These are phyloP conservation scores for Sporothrix brasiliensis DNA, from an alignment of 2,329 filamentous ascomycete genomes.

Conservation along the genomic window DNA sequence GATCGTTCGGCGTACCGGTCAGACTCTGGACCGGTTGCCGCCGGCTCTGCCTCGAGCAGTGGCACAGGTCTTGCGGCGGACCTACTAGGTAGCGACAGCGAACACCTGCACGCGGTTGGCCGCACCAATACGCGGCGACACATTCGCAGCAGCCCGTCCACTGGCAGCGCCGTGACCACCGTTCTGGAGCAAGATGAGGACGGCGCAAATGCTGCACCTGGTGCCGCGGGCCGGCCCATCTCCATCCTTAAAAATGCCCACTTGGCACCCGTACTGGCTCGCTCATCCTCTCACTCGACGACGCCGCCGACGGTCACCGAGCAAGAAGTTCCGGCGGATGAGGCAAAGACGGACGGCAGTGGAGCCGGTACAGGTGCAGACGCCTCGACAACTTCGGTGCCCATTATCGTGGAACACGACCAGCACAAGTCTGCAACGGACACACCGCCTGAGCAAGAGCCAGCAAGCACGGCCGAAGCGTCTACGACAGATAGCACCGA, in stretches of 20 bases:
- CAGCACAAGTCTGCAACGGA: background rate
- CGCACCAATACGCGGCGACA: conserved; percentile 79
- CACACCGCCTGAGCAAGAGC: background rate
- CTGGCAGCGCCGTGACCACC: conserved; percentile 75
- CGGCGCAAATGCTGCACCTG: background rate
- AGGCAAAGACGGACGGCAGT: conserved; percentile 44
- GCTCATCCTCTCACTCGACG: background rate
- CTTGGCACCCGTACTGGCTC: background rate
- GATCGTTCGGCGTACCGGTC: conserved; percentile 49
- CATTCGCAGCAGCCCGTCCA: conserved; percentile 76
- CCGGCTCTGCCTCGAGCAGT: background rate
- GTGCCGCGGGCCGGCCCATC: background rate
- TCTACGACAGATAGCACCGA: background rate
- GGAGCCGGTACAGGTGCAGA: conserved; percentile 44
- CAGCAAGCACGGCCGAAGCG: conserved; percentile 34
- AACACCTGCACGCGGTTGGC: conserved; percentile 57
- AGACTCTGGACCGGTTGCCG: conserved; percentile 33
- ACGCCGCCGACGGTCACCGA: conserved; percentile 44
- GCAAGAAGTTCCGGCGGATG: conserved; percentile 50
- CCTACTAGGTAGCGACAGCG: conserved; percentile 46
- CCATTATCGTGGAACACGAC: conserved; percentile 49
- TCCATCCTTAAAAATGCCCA: conserved; percentile 18
- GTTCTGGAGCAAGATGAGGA: conserved; percentile 85
- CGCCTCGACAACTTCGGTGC: conserved; percentile 37
- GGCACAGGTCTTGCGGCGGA: conserved; percentile 33